A percentile compares a stretch with the other conserved stretches of the same genome.
Evolutionary conservation across 169 alveolate species (phyloP).

Genomic region (Plasmodium blacklocki): DNA sequence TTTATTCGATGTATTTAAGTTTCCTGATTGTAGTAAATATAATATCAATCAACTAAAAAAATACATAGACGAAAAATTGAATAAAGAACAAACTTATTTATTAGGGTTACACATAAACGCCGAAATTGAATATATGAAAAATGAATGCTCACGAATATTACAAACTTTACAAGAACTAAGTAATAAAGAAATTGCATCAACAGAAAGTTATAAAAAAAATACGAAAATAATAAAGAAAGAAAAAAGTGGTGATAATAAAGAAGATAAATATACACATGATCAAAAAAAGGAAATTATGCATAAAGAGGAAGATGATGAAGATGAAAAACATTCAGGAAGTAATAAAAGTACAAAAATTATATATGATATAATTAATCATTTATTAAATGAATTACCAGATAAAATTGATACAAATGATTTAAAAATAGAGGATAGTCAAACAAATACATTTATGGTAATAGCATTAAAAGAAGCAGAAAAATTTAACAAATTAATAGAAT

Average conservation of each 20-base stretch:
- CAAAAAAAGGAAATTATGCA: not conserved
- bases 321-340: conserved; percentile 83
- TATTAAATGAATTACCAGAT: conserved; percentile 88
- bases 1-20: conserved; percentile 93
- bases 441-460: conserved; percentile 77
- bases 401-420: conserved; percentile 81
- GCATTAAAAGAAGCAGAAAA: conserved; percentile 69
- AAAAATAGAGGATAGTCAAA: conserved; percentile 76
- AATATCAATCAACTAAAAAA: conserved; percentile 92
- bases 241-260: not conserved
- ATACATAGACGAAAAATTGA: conserved; percentile 95
- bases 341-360: conserved; percentile 89
- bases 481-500: conserved; percentile 48
- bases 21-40: conserved; percentile 95
- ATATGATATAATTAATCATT: conserved; percentile 86
- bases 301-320: conserved; percentile 57
- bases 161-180: conserved; percentile 86
- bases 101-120: conserved; percentile 97
- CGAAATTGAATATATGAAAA: conserved; percentile 95
- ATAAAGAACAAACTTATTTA: conserved; percentile 92
- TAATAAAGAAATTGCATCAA: conserved; percentile 54
- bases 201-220: conserved; percentile 28
- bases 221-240: not conserved
- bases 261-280: not conserved
- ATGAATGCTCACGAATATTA: conserved; percentile 91